Evolutionary conservation across 306 rosid genomes (phyloP), one percentile per base, ranked within the genome.

Genomic region (Boehmeria nivea): DNA sequence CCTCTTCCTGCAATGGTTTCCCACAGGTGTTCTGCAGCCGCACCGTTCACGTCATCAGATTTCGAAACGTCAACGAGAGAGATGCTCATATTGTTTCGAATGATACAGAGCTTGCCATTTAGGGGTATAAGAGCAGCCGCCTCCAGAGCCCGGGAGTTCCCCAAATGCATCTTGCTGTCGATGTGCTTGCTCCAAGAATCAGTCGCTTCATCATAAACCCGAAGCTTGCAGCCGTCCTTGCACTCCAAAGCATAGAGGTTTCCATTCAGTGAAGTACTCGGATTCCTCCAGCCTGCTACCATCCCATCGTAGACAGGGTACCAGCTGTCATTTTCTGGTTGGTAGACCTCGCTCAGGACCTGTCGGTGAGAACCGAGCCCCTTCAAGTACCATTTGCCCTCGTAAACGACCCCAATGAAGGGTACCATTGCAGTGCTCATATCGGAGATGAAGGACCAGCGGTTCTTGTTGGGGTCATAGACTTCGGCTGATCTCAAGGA

Each of bases 351-450:
- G 36, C 93, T 78, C 47, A 83, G 72, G 61, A 87, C 88, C 72
- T 87, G 95, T 45, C 79, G 82, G 68, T 81, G 91, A 59, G 93
- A 65, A 8, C 95, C 93, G 6, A 83, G 77, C 66, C 95, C 95
- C 76, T 87, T 83, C 59, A 87, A 64, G 73, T 72, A 87, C 95
- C 95, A 87, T 64, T 87, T 87, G 23, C 86, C 88, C 60, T 87
- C 82, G 26, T 81, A 78, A 34, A 87, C 88, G 67, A 87, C 91
- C 66, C 95, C 88, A 16, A 87, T 83, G 75, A 76, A 87, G 52
- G 95, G 95, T 17, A 83, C 86, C 95, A 87, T 87, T 56, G 88
- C 93, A 38, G 95, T 83, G 76, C 88, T 78, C 95, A 87, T 87
- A 51, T 87, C 95, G 2, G 95, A 67, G 60, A 83, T 70, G 73